These are phyloP conservation scores for Penicillium sp. DNA, from an alignment of 2,329 filamentous ascomycete species.

Conservation along the genomic window DNA sequence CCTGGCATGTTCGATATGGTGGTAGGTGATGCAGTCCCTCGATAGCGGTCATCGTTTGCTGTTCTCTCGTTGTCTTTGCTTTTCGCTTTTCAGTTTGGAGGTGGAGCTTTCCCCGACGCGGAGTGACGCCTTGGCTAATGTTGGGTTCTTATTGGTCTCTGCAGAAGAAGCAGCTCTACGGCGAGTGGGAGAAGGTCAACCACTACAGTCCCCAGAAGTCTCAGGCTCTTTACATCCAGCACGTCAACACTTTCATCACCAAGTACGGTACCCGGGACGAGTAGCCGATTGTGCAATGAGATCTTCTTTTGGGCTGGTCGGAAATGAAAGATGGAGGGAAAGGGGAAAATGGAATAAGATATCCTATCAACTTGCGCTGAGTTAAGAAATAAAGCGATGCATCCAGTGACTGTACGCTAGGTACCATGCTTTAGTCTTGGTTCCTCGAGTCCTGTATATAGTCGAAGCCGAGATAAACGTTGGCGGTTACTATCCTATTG, in stretches of 20 bases:
- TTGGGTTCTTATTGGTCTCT: not conserved
- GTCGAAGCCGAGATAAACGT: conserved; percentile 3
- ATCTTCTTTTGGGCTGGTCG: not conserved
- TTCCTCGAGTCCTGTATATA: conserved; percentile 10
- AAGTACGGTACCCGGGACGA: conserved; percentile 54
- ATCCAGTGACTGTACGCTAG: conserved; percentile 3
- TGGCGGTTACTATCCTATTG: too few relatives aligned
- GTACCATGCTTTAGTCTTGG: not conserved
- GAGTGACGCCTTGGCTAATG: not conserved
- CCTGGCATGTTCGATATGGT: conserved; percentile 42
- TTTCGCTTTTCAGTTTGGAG: not conserved
- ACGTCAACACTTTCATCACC: conserved; percentile 69
- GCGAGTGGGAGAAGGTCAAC: conserved; percentile 69
- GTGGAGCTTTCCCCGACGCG: not conserved
- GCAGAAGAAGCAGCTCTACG: conserved; percentile 76
- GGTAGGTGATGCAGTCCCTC: too few relatives aligned
- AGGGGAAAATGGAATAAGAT: not conserved
- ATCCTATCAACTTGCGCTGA: conserved; percentile 6
- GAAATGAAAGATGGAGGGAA: not conserved
- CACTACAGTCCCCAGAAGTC: conserved; percentile 65
- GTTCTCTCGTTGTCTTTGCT: too few relatives aligned
- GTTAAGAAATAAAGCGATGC: conserved; percentile 15
- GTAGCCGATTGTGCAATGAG: conserved; percentile 6
- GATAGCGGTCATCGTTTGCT: too few relatives aligned
- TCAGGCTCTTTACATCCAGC: conserved; percentile 71